Conservation (phyloP, 176 grass and related monocot genomes). For the Avena atlantica region DNA sequence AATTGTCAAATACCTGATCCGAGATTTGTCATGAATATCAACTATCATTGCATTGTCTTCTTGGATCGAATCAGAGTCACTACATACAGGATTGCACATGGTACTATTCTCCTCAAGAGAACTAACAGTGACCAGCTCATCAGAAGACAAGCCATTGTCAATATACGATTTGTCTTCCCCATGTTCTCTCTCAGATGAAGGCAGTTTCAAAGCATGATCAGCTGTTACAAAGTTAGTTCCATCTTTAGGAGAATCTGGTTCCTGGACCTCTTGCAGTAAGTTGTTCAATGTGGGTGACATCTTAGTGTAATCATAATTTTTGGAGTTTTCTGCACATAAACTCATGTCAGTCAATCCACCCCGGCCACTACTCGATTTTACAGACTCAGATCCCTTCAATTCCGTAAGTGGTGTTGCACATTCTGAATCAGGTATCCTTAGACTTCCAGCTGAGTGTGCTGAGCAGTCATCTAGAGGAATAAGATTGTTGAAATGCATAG, state of each 20-base stretch:
- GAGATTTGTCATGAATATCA: conserved; percentile 35
- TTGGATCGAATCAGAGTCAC: conserved; percentile 21
- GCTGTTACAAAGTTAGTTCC: conserved; percentile 9
- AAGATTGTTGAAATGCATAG: conserved; percentile 72
- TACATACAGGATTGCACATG: conserved; percentile 7
- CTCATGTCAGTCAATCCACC: conserved; percentile 66
- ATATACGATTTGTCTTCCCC: conserved; percentile 22
- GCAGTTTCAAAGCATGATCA: conserved; percentile 27
- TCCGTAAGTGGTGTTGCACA: conserved; percentile 33
- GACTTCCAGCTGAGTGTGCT: conserved; percentile 61
- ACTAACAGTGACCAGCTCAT: conserved; percentile 24
- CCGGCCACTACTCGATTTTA: conserved; percentile 34
- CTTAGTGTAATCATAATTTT: conserved; percentile 54
- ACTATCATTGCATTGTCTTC: conserved; percentile 37
- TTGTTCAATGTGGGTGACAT: conserved; percentile 61
- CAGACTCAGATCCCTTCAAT: conserved; percentile 50
- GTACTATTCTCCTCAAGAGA: conserved; percentile 17
- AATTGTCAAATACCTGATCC: conserved; percentile 46
- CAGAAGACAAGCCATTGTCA: conserved; percentile 35
- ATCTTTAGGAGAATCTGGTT: conserved; percentile 41
- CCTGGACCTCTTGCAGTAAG: conserved; percentile 49
- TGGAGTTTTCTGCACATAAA: conserved; percentile 45
- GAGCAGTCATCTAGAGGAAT: conserved; percentile 64
- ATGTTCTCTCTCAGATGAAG: conserved; percentile 33
- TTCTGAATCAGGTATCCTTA: conserved; percentile 49